Base-by-base conservation (phyloP, 202 grass and related monocot genomes). In the Eragrostis tef region DNA sequence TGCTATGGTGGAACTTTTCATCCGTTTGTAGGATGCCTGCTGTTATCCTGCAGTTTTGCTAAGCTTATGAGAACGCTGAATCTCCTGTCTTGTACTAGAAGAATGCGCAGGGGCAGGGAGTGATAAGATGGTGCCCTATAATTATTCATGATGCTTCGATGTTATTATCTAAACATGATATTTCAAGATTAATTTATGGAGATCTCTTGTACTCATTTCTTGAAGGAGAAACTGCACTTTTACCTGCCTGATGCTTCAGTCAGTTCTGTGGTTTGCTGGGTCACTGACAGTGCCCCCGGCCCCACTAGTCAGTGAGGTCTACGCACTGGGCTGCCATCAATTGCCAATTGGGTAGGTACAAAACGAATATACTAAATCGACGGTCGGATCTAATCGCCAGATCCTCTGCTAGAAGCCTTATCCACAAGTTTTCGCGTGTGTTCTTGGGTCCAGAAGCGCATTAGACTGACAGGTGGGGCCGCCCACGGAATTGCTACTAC, bases 1-100 rank as follows among this genome's bases (percentile, higher is more conserved):
- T 79, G 79, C 24, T 51, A 53, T 68, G 75, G 19, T 42, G 66
- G 27, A 69, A 73, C 72, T 81, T 82, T 86, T 82, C 73, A 69
- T 73, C 44, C 53, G 44, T n/a, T 69, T 74, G 79, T 83, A 86
- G 74, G 79, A 64, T 79, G 24, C 36, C 78, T 50, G 79, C 51
- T 46, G 51, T 53, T 83, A 79, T 29, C 54, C 79, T 79, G 61
- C 79, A 89, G 60, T 83, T 89, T 86, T 86, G 83, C 15, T 86
- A 61, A 79, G 79, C 74, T 56, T 80, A 64, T 42, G 46, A 70
- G 67, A 63, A 66, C 63, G 74, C 29, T 79, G 83, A 69, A 74
- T 83, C 50, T 56, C 36, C 21, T 10, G 9, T 44, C 17, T 59
- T 77, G 48, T 29, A n/a, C n/a, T n/a, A 75, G 64, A 63, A 86